A percentile compares a stretch with the other conserved stretches of the same genome.
These are phyloP conservation scores for Clarireedia sp. DNA, from an alignment of 2,329 filamentous ascomycete species.

Conservation along the genomic window DNA sequence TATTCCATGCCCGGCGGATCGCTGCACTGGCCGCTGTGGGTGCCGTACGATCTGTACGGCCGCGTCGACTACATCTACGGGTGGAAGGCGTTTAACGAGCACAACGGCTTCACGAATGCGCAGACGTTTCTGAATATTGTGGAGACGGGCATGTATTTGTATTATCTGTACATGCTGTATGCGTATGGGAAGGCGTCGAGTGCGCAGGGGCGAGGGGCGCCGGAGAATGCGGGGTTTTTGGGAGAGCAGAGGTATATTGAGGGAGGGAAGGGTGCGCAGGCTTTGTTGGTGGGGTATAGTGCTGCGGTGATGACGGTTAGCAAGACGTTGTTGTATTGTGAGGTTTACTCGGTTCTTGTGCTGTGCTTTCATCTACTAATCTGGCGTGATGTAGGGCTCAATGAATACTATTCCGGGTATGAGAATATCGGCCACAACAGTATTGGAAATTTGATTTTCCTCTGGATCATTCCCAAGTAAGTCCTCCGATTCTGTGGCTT, in stretches of 20 bases:
- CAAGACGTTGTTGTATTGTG: constrained; percentile 62
- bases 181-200: constrained; percentile 31
- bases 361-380: constrained; percentile 5
- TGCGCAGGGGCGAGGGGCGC: constrained; percentile 24
- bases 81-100: constrained; percentile 49
- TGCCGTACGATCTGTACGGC: constrained; percentile 59
- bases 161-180: constrained; percentile 50
- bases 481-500: constrained; percentile 24
- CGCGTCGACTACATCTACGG: constrained; percentile 60
- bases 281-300: constrained; percentile 50
- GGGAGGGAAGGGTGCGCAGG: constrained; percentile 44
- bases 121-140: constrained; percentile 52
- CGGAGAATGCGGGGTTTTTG: constrained; percentile 35
- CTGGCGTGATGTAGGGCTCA: constrained; percentile 39
- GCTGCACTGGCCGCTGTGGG: constrained; percentile 54
- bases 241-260: constrained; percentile 42
- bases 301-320: constrained; percentile 55
- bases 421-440: constrained; percentile 56
- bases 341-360: constrained; percentile 26
- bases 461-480: constrained; percentile 63
- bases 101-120: constrained; percentile 57
- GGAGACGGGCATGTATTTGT: constrained; percentile 50
- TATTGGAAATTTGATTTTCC: constrained; percentile 40
- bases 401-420: constrained; percentile 54
- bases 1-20: constrained; percentile 58